These are phyloP conservation scores for Theobroma cacao DNA, from an alignment of 345 rosid species.

Conservation along the genomic window DNA sequence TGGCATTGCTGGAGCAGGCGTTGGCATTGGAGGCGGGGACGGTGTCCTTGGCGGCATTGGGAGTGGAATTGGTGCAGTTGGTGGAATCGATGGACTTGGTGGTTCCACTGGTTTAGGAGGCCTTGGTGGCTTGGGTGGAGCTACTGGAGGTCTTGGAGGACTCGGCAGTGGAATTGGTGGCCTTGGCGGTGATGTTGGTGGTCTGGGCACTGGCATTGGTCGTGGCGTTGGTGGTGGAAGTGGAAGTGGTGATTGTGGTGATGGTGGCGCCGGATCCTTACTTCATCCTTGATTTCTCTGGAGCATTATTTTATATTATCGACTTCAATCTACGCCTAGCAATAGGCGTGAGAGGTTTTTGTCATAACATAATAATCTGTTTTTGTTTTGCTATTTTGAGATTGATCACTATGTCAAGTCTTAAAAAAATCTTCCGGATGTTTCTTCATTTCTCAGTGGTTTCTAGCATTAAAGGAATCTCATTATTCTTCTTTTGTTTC, in stretches of 20 bases:
- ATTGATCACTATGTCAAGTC: background rate
- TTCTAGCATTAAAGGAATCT: background rate
- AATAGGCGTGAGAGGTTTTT: background rate
- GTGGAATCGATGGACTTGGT: slow-evolving; percentile 24
- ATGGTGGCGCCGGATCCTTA: background rate
- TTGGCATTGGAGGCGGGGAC: slow-evolving; percentile 26
- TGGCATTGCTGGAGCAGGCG: slow-evolving; percentile 35
- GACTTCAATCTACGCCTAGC: background rate
- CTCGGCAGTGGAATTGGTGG: slow-evolving; percentile 6
- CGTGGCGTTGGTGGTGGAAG: background rate
- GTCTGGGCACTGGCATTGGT: too few species aligned
- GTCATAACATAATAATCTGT: background rate
- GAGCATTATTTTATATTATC: background rate
- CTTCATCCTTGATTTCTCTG: slow-evolving; percentile 2
- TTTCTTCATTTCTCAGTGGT: background rate
- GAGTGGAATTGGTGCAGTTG: slow-evolving; percentile 41
- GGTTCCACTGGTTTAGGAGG: slow-evolving; percentile 12
- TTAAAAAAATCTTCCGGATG: too few species aligned
- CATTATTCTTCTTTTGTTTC: background rate
- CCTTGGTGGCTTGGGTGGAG: slow-evolving; percentile 22
- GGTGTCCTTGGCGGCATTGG: slow-evolving; percentile 30
- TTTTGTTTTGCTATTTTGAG: background rate
- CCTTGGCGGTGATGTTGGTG: too few species aligned
- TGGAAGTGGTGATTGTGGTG: slow-evolving; percentile 14
- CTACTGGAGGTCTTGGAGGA: slow-evolving; percentile 34